These are phyloP conservation scores for Pyrenochaeta sp. DNA, from an alignment of 2,329 filamentous ascomycete genomes.

Conservation along the genomic window DNA sequence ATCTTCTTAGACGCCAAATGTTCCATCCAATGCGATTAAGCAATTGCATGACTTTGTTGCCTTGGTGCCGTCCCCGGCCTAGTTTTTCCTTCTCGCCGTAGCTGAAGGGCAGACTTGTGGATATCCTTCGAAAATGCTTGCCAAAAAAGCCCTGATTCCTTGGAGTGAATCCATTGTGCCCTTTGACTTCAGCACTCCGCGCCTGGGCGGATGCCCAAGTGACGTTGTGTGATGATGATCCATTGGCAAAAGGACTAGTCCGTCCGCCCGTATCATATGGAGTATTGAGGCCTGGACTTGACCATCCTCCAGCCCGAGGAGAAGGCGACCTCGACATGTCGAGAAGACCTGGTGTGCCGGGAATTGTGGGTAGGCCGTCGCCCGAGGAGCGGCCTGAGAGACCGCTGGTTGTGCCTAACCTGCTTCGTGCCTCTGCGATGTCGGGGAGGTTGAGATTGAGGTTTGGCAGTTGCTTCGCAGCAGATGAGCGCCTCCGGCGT, in stretches of 20 bases:
- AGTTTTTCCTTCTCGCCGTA: constrained; percentile 83
- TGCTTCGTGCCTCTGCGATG: constrained; percentile 29
- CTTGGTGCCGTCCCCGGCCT: constrained; percentile 61
- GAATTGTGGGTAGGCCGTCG: constrained; percentile 47
- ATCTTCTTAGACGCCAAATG: constrained; percentile 71
- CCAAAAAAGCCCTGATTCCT: constrained; percentile 88
- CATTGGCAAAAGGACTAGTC: constrained; percentile 69
- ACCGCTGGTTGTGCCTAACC: constrained; percentile 45
- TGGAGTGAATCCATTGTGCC: constrained; percentile 81
- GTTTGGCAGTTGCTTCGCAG: constrained; percentile 45
- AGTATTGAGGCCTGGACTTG: constrained; percentile 79
- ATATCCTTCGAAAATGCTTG: constrained; percentile 82
- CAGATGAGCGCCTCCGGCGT: constrained; percentile 52
- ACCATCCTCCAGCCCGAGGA: constrained; percentile 86
- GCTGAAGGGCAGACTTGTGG: constrained; percentile 75
- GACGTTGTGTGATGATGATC: constrained; percentile 60
- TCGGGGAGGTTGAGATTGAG: constrained; percentile 42
- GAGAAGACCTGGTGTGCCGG: constrained; percentile 44
- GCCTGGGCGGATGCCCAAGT: constrained; percentile 86
- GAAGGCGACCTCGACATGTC: constrained; percentile 89
- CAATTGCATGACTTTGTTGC: constrained; percentile 45
- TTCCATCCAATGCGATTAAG: constrained; percentile 56
- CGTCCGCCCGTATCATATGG: constrained; percentile 69
- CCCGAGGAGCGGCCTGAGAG: constrained; percentile 41
- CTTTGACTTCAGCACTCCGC: constrained; percentile 75